These are phyloP conservation scores for Cladophialophora yegresii DNA, from an alignment of 2,329 filamentous ascomycete species.

Conservation along the genomic window DNA sequence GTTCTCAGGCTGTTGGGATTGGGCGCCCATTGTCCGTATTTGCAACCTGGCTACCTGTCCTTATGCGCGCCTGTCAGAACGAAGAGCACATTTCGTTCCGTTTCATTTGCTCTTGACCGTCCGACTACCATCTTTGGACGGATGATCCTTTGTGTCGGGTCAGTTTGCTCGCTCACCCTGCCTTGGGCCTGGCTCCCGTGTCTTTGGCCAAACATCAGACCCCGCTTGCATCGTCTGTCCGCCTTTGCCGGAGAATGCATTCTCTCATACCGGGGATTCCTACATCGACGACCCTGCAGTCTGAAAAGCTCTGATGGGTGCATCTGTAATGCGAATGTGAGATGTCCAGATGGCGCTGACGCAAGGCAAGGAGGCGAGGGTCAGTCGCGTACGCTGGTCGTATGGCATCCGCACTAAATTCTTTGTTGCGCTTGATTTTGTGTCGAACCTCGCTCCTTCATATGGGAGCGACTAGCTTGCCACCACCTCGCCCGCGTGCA, in stretches of 20 bases:
- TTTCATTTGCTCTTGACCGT: not conserved
- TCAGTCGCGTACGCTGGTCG: not conserved
- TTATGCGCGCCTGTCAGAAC: not conserved
- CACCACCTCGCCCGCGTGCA: slow-evolving; percentile 25
- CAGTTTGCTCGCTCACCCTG: not conserved
- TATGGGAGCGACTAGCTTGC: slow-evolving; percentile 20
- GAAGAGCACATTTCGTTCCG: not conserved
- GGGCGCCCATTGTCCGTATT: not conserved
- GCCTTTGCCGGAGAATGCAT: not conserved
- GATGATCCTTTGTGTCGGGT: not conserved
- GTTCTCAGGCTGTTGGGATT: not conserved
- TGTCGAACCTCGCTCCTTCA: slow-evolving; percentile 2
- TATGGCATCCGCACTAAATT: not conserved
- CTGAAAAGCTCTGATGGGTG: not conserved
- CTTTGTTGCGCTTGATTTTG: not conserved
- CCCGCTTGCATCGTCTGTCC: not conserved
- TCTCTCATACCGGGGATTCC: not conserved
- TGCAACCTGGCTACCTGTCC: not conserved
- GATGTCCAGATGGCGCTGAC: slow-evolving; percentile 5
- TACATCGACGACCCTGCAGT: not conserved
- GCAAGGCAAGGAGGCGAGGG: not conserved
- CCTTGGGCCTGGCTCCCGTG: not conserved
- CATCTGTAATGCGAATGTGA: not conserved
- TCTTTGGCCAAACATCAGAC: not conserved
- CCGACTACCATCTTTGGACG: not conserved